Base-by-base conservation (phyloP, 1,139 yeast species). In the Protomyces macrosporus region DNA sequence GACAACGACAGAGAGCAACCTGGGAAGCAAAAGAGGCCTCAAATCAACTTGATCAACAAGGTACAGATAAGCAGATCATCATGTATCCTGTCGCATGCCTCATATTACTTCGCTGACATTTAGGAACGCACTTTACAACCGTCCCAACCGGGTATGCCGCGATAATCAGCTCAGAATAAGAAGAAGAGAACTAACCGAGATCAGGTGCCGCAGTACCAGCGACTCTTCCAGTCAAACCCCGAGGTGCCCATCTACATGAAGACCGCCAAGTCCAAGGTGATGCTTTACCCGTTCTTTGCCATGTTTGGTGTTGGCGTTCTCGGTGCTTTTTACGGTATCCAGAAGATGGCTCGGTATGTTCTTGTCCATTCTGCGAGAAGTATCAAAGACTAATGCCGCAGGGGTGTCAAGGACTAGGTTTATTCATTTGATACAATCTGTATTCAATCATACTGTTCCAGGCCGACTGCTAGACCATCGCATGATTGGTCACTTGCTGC, bases 201-300 rank as follows among this genome's bases (percentile, higher is more conserved):
- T 5, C 33, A 72, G 67, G 74, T 75, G 67, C 72, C 74, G 64
- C 70, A 76, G 69, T 73, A 74, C 72, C 79, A 76, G 72, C 71
- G 71, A 67, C 72, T 71, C 70, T 76, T 72, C 73, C 78, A 75
- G 72, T 70, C 75, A 59, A 70, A 73, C 70, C 71, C 74, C 53
- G 67, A 71, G 67, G 69, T 73, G 53, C 76, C 77, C 40, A 69
- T 76, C 64, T 76, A 78, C 78, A 70, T 75, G 75, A 75, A 78
- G 66, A 72, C 73, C 65, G 78, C 79, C 53, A 85, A 91, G 79
- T 85, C 97, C 71, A 89, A 88, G 79, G 79, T 83, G 74, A 79
- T 87, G 76, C 83, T 90, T 71, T 88, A 87, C 79, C 97, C 97
- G 76, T 91, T 87, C 84, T 88, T 85, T 81, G 95, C 90, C 70